These are phyloP conservation scores for Macadamia integrifolia DNA, from an alignment of 164 flowering plant species.

Conservation along the genomic window DNA sequence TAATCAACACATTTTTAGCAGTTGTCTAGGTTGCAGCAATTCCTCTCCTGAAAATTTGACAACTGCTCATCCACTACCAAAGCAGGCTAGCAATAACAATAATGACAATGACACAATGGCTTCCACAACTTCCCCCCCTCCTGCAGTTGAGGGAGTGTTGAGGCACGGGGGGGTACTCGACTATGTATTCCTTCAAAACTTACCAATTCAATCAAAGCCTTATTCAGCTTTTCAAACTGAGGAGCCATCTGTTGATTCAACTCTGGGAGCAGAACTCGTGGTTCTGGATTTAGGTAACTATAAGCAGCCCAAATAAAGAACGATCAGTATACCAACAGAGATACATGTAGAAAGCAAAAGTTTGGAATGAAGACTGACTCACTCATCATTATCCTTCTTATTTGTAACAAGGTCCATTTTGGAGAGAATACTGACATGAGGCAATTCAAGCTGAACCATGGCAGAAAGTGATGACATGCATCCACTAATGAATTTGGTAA, in stretches of 20 bases:
- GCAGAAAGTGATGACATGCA: constrained; percentile 98
- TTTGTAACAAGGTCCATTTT: constrained; percentile 92
- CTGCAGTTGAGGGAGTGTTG: too few relatives aligned
- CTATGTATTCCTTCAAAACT: constrained; percentile 18
- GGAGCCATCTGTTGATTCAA: constrained; percentile 89
- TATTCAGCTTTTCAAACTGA: constrained; percentile 74
- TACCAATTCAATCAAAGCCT: constrained; percentile 80
- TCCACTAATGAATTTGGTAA: constrained; percentile 93
- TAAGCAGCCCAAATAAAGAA: constrained; percentile 5
- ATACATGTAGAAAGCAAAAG: neutral
- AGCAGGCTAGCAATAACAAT: too few relatives aligned
- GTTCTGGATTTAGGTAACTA: constrained; percentile 80
- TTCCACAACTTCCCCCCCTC: too few relatives aligned
- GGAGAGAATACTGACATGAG: constrained; percentile 88
- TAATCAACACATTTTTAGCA: too few relatives aligned
- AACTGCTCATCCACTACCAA: too few relatives aligned
- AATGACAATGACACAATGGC: too few relatives aligned
- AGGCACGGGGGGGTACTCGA: too few relatives aligned
- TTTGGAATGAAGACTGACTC: constrained; percentile 13
- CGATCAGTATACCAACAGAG: neutral
- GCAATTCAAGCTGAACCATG: constrained; percentile 92
- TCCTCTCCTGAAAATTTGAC: too few relatives aligned
- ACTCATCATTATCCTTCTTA: constrained; percentile 75
- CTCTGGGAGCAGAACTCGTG: constrained; percentile 58
- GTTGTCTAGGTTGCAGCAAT: too few relatives aligned